phyloP scores from a whole-genome alignment of 192 early-diverging fungal species.

The Umbelopsis sp. region DNA sequence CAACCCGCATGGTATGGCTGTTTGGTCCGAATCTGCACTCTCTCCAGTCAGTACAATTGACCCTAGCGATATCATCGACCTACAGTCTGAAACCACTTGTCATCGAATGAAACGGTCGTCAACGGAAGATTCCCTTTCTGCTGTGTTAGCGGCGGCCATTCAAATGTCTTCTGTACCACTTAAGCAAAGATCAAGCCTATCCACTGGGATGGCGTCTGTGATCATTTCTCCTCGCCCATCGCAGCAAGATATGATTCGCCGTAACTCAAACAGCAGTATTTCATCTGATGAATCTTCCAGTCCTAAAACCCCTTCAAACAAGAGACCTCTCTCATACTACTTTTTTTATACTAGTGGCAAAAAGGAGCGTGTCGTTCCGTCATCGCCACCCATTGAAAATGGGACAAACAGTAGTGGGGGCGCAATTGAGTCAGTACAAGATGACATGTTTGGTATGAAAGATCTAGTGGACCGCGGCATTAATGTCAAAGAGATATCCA shows the following conservation, averaged over 20 bases:
- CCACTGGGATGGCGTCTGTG: background rate
- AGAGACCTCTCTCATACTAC: background rate
- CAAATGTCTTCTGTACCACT: slow-evolving; percentile 1
- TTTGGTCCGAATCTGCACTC: background rate
- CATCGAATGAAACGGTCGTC: background rate
- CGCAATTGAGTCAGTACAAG: background rate
- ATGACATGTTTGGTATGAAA: slow-evolving; percentile 20
- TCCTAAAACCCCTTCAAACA: background rate
- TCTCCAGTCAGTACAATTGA: background rate
- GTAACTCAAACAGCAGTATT: background rate
- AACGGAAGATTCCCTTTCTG: background rate
- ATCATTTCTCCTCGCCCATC: background rate
- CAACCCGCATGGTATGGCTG: background rate
- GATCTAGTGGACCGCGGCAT: slow-evolving; percentile 40
- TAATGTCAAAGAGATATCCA: slow-evolving; percentile 42
- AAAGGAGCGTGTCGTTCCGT: background rate
- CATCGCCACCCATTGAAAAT: too few species aligned
- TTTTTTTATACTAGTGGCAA: background rate
- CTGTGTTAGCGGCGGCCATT: background rate
- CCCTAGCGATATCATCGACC: background rate
- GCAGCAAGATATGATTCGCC: background rate
- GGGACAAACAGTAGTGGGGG: background rate
- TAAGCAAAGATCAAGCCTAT: slow-evolving; percentile 7
- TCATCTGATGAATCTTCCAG: background rate
- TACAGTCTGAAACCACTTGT: background rate